These are phyloP conservation scores for Apophysomyces variabilis DNA, from an alignment of 371 early-diverging fungal species.

Conservation along the genomic window DNA sequence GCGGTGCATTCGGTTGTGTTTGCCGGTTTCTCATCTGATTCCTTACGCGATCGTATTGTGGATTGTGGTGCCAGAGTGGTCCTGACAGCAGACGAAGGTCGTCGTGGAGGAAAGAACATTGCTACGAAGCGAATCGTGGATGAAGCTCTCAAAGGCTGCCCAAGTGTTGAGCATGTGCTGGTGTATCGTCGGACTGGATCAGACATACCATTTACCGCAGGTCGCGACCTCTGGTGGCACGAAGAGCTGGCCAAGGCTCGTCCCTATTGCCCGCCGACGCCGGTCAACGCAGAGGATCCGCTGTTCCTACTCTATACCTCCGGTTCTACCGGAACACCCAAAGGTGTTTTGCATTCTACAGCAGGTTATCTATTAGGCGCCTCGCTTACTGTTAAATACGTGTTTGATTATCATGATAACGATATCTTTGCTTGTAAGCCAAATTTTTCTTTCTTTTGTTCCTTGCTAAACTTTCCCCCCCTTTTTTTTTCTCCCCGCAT, in stretches of 20 bases:
- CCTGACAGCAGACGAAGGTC: constrained; percentile 86
- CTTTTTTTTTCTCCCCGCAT: too few relatives aligned
- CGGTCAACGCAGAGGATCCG: constrained; percentile 93
- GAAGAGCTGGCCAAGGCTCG: constrained; percentile 78
- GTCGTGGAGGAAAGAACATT: constrained; percentile 90
- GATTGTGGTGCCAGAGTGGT: constrained; percentile 81
- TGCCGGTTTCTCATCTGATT: constrained; percentile 91
- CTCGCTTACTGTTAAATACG: constrained; percentile 83
- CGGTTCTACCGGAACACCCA: constrained; percentile 95
- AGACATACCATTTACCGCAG: constrained; percentile 69
- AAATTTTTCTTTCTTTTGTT: background rate
- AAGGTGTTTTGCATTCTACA: constrained; percentile 91
- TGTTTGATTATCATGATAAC: constrained; percentile 87
- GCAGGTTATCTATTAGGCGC: constrained; percentile 96
- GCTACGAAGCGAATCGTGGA: constrained; percentile 91
- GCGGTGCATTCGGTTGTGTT: constrained; percentile 91
- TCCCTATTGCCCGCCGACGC: constrained; percentile 80
- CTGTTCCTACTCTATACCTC: constrained; percentile 97
- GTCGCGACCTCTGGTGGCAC: constrained; percentile 90
- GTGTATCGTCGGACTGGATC: constrained; percentile 90
- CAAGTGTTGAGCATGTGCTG: constrained; percentile 81
- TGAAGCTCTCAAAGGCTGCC: constrained; percentile 77
- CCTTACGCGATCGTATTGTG: constrained; percentile 82
- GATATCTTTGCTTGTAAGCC: constrained; percentile 83
- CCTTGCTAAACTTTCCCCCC: too few relatives aligned